Evolutionary conservation across 345 rosid species (phyloP).

Genomic region (Viola odorata): DNA sequence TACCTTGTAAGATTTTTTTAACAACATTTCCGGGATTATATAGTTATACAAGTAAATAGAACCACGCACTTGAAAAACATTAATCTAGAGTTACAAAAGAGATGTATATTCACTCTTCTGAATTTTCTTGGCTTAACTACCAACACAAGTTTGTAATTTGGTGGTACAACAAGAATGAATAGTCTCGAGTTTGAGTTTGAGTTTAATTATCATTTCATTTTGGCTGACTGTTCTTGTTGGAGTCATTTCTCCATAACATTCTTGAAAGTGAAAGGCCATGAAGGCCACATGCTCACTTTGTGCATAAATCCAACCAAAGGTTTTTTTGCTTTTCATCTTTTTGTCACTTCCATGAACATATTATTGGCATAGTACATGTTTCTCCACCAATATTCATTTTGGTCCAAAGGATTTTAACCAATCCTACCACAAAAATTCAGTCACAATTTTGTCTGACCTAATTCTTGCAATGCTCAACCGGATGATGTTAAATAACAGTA

Average conservation of each 20-base stretch:
- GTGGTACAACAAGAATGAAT: too few relatives aligned
- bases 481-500: neutral
- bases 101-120: too few relatives aligned
- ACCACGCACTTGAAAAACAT: neutral
- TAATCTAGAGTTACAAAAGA: too few relatives aligned
- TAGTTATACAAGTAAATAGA: neutral
- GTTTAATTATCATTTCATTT: too few relatives aligned
- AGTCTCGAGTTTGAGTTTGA: too few relatives aligned
- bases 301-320: neutral
- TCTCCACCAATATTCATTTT: neutral
- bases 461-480: neutral
- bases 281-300: neutral
- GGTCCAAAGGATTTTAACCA: neutral
- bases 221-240: too few relatives aligned
- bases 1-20: neutral
- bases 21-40: neutral
- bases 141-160: too few relatives aligned
- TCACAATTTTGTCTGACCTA: neutral
- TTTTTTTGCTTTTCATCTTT: too few relatives aligned
- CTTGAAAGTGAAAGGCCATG: neutral
- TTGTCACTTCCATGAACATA: too few relatives aligned
- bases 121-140: too few relatives aligned
- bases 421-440: neutral
- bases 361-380: too few relatives aligned
- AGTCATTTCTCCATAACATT: too few relatives aligned